Percentiles rank a stretch among this genome's conserved stretches.
phyloP scores from a whole-genome alignment of 495 filamentous ascomycete genomes.

The Letharia lupina region DNA sequence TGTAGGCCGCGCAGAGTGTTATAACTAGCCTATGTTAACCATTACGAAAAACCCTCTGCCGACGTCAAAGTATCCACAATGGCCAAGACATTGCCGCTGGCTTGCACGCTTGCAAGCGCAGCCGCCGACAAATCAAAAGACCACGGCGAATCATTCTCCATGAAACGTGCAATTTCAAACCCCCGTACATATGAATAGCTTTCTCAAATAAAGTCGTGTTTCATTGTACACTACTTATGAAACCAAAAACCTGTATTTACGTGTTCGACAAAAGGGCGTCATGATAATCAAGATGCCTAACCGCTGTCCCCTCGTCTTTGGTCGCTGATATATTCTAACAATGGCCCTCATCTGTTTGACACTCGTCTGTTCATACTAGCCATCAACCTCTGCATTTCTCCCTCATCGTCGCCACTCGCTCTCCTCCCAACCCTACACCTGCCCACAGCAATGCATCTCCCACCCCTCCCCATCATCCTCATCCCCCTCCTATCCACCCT shows the following conservation, averaged over 20 bases:
- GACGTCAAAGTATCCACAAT: too few species aligned
- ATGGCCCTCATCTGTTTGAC: neutral
- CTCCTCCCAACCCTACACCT: neutral
- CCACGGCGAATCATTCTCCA: slow-evolving; percentile 9
- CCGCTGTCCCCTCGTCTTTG: neutral
- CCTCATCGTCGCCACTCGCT: neutral
- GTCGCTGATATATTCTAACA: neutral
- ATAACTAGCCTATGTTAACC: too few species aligned
- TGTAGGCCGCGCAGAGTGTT: too few species aligned
- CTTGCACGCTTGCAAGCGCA: neutral
- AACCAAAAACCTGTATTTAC: neutral
- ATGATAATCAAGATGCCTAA: neutral
- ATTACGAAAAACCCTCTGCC: too few species aligned
- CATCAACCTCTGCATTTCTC: neutral
- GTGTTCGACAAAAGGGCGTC: neutral
- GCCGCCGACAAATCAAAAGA: neutral
- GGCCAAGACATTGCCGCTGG: too few species aligned
- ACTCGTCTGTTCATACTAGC: neutral
- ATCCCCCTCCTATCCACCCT: slow-evolving; percentile 1
- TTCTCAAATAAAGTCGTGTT: neutral
- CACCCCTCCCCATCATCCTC: neutral
- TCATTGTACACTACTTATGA: neutral
- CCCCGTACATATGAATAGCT: neutral
- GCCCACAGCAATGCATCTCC: neutral
- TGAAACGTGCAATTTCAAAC: slow-evolving; percentile 9